Base-by-base conservation (phyloP, 805 yeast species). In the Nakazawaea anatomiae region DNA sequence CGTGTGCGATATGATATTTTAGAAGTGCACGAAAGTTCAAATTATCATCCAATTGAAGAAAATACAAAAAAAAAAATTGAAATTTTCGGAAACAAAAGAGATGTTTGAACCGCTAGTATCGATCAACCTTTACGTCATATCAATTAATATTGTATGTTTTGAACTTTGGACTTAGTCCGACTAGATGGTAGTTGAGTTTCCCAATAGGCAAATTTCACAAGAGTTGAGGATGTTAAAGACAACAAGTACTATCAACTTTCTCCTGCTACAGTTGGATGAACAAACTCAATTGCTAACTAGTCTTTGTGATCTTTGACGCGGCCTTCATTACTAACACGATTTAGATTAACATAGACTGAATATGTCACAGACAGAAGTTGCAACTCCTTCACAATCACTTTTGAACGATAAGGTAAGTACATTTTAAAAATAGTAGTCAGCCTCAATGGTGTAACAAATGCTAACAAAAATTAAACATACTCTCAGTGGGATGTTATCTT, bases 401-500 rank as follows among this genome's bases (percentile, higher is more conserved):
- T 70, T 82, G 58, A 81, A 82, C 62, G 85, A 82, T 60, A 82
- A 82, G 66, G 70, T 67, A 65, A 51, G 70, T 65, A 40, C 38
- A 39, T 18, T 18, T 18, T 18, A 3, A 18, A 18, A 18, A 18
- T 18, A 18, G 25, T 18, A 18, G 25, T 18, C 3, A 18, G 25
- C 25, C 25, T 18, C 25, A 18, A 18, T 18, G 25, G 25, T 18
- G 25, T 18, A 18, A 18, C 25, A 18, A 18, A 18, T 18, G 25
- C 47, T 40, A 35, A 44, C 18, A 11, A 18, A 38, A 34, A 34
- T 34, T 38, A n/a, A 38, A 38, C 44, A 32, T 42, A 41, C 12
- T 39, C 14, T 41, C n/a, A 72, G 69, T 94, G 99, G 99, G 99
- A 94, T 70, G 87, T 90, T 58, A 97, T 91, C 49, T 76, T 94